A percentile compares a stretch with the other conserved stretches of the same genome.
phyloP scores from a whole-genome alignment of 129 eudicot species.

The Lactuca saligna region DNA sequence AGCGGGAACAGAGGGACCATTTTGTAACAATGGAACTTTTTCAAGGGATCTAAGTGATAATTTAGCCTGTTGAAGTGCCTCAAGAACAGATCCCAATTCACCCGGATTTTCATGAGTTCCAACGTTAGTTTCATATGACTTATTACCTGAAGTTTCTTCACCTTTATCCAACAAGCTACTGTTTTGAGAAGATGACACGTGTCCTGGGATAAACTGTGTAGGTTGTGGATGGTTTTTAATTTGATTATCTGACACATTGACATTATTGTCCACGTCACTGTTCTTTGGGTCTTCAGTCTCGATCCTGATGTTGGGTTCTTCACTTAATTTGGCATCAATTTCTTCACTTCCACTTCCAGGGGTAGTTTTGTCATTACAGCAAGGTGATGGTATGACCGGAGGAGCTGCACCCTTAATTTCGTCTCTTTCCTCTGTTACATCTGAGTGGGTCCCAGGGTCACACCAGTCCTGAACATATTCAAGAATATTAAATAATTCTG shows the following conservation, averaged over 20 bases:
- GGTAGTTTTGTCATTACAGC: slow-evolving; percentile 20
- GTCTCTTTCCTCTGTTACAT: slow-evolving; percentile 78
- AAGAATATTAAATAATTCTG: slow-evolving; percentile 5
- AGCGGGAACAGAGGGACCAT: slow-evolving; percentile 33
- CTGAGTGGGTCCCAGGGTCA: slow-evolving; percentile 89
- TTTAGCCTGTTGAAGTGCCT: slow-evolving; percentile 81
- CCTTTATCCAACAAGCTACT: neutral
- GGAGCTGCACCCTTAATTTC: slow-evolving; percentile 47
- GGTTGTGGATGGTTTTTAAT: slow-evolving; percentile 17
- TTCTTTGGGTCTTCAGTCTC: slow-evolving; percentile 28
- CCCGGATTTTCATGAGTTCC: slow-evolving; percentile 38
- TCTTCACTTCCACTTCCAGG: slow-evolving; percentile 36
- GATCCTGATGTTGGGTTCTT: slow-evolving; percentile 28
- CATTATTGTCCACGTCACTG: slow-evolving; percentile 2
- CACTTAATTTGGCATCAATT: slow-evolving; percentile 25
- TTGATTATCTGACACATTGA: slow-evolving; percentile 23
- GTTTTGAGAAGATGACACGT: slow-evolving; percentile 27
- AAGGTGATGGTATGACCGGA: neutral
- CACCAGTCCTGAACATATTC: slow-evolving; percentile 64
- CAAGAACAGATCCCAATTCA: slow-evolving; percentile 62
- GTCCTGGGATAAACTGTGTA: slow-evolving; percentile 13
- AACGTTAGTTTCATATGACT: slow-evolving; percentile 34
- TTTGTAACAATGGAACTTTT: slow-evolving; percentile 29
- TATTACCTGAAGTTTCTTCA: slow-evolving; percentile 20
- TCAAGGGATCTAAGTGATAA: slow-evolving; percentile 55